Conservation (phyloP, 257 asterid species). For the Petunia secreta region DNA sequence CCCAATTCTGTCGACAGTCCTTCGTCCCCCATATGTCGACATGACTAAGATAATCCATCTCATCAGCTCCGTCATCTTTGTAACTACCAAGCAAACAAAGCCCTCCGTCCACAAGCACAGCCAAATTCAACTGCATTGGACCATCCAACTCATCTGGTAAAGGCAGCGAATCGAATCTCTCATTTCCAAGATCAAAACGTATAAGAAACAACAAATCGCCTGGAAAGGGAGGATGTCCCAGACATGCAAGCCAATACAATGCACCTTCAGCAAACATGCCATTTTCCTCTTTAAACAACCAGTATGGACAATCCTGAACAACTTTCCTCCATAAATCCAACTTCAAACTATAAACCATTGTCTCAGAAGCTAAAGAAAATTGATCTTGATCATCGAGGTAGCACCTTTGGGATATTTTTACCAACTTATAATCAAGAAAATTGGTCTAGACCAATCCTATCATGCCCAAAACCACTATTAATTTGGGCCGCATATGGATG, state of each 20-base stretch:
- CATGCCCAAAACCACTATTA: conserved; percentile 52
- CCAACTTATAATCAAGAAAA: conserved; percentile 46
- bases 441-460: conserved; percentile 26
- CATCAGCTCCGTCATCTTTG: too few relatives aligned
- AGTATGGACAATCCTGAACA: conserved; percentile 39
- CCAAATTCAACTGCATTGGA: conserved; percentile 40
- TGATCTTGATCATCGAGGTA: neutral
- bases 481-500: conserved; percentile 7
- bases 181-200: conserved; percentile 59
- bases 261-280: conserved; percentile 28
- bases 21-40: conserved; percentile 38
- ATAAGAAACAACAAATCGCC: conserved; percentile 29
- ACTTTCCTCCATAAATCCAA: conserved; percentile 57
- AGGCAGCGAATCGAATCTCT: conserved; percentile 41
- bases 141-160: conserved; percentile 30
- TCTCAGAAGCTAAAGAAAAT: too few relatives aligned
- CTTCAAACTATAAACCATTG: conserved; percentile 21
- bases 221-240: conserved; percentile 1
- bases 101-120: conserved; percentile 44
- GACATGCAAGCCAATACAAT: conserved; percentile 47
- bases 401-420: conserved; percentile 44
- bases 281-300: conserved; percentile 53
- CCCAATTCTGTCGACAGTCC: conserved; percentile 62
- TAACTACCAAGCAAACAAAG: conserved; percentile 41
- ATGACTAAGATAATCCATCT: neutral